These are phyloP conservation scores for Pleurotus citrinopileatus DNA, from an alignment of 768 basidiomycete genomes.

Conservation along the genomic window DNA sequence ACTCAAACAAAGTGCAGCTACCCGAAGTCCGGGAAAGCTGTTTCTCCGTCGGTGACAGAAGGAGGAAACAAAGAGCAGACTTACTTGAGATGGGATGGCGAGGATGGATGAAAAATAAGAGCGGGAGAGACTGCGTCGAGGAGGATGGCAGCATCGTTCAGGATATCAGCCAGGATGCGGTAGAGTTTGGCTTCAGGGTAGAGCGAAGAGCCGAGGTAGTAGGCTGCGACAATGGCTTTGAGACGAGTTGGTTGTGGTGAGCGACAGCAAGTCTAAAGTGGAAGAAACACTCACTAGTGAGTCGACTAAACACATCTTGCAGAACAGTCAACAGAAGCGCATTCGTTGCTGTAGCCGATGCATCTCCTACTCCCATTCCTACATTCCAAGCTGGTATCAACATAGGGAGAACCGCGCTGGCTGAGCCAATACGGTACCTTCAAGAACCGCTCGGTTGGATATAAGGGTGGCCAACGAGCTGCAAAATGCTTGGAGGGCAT, in stretches of 20 bases:
- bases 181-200: constrained; percentile 72
- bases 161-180: constrained; percentile 61
- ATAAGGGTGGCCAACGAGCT: constrained; percentile 62
- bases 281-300: constrained; percentile 48
- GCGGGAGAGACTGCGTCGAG: constrained; percentile 61
- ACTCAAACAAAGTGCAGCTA: constrained; percentile 53
- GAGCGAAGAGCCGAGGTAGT: constrained; percentile 59
- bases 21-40: constrained; percentile 35
- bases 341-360: constrained; percentile 61
- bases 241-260: no score
- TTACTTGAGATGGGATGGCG: not conserved
- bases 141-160: constrained; percentile 60
- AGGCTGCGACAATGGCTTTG: constrained; percentile 61
- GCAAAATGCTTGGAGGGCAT: constrained; percentile 68
- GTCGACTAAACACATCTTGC: constrained; percentile 60
- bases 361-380: constrained; percentile 72
- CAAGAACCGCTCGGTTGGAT: constrained; percentile 64
- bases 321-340: constrained; percentile 64
- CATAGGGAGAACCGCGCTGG: no score
- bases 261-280: not conserved
- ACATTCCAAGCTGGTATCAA: no score
- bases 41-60: not conserved
- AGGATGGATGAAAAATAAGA: constrained; percentile 34
- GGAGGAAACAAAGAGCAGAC: not conserved
- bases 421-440: no score